Conservation (phyloP, 2,329 filamentous ascomycete species). For the Fusarium guadeloupense region DNA sequence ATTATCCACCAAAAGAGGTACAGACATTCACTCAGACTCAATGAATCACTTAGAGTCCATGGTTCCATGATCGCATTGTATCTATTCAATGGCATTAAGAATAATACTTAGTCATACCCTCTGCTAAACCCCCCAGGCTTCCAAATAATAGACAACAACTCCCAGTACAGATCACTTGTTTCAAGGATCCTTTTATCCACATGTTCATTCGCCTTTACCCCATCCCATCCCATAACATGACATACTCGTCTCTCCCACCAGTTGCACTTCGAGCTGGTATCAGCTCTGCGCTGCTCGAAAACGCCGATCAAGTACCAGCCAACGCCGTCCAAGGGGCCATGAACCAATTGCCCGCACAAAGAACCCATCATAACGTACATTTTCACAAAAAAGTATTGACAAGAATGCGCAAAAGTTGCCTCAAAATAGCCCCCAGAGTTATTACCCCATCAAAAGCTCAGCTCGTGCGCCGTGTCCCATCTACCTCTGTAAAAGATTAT, state of each 20-base stretch:
- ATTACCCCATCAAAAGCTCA: constrained; percentile 35
- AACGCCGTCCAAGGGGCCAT: constrained; percentile 32
- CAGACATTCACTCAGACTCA: not conserved
- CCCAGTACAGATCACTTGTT: constrained; percentile 35
- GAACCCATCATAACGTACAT: constrained; percentile 39
- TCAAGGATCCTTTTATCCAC: constrained; percentile 33
- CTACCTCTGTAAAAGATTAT: constrained; percentile 36
- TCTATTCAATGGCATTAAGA: constrained; percentile 43
- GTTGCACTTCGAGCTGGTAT: constrained; percentile 30
- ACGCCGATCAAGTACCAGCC: constrained; percentile 27
- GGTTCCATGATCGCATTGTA: constrained; percentile 19
- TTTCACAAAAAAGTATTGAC: constrained; percentile 41
- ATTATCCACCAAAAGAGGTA: no score
- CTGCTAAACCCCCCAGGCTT: constrained; percentile 12
- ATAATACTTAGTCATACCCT: constrained; percentile 31
- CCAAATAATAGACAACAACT: constrained; percentile 33
- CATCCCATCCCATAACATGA: constrained; percentile 30
- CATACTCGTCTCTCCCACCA: constrained; percentile 24
- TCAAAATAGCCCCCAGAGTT: constrained; percentile 29
- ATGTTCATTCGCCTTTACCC: constrained; percentile 17
- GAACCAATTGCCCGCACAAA: constrained; percentile 21
- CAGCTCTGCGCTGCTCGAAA: constrained; percentile 38
- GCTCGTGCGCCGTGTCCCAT: constrained; percentile 34
- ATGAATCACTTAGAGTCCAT: not conserved
- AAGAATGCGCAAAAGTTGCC: constrained; percentile 40